Percentiles rank a stretch among this genome's conserved stretches.
phyloP scores from a whole-genome alignment of 768 basidiomycete species.

The Tephrocybe sp. region DNA sequence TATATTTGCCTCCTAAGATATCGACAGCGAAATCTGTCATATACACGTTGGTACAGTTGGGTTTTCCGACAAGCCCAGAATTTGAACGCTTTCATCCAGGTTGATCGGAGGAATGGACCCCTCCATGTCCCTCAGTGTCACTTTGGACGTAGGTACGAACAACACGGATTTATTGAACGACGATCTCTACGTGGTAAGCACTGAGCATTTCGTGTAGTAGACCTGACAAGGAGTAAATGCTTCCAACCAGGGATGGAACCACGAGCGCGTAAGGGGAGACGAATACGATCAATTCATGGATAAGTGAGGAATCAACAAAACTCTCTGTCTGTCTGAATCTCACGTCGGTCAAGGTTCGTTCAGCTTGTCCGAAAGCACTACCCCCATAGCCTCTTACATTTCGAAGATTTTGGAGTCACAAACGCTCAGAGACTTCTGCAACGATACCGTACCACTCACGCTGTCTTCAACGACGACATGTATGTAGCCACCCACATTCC shows the following conservation, averaged over 20 bases:
- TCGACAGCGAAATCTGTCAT: conserved; percentile 78
- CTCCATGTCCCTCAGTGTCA: conserved; percentile 53
- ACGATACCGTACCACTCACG: conserved; percentile 59
- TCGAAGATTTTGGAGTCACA: conserved; percentile 82
- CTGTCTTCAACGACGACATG: conserved; percentile 88
- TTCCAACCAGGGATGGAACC: conserved; percentile 80
- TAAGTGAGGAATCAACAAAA: conserved; percentile 42
- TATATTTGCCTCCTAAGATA: conserved; percentile 42
- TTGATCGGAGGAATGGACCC: conserved; percentile 70
- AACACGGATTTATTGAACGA: conserved; percentile 67
- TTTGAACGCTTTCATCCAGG: too few relatives aligned
- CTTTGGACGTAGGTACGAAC: conserved; percentile 77
- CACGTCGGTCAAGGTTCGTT: conserved; percentile 54
- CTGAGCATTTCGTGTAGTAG: too few relatives aligned
- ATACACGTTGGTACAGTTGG: conserved; percentile 57
- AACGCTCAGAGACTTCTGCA: conserved; percentile 73
- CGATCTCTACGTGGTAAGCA: conserved; percentile 63
- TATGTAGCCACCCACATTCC: conserved; percentile 22
- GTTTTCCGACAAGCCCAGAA: too few relatives aligned
- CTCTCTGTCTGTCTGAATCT: not conserved
- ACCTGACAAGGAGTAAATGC: too few relatives aligned
- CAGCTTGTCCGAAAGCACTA: conserved; percentile 73
- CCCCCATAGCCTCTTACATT: conserved; percentile 69
- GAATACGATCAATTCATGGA: conserved; percentile 80
- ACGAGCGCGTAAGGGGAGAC: conserved; percentile 68